phyloP scores from a whole-genome alignment of 352 stramenopile species.

The Phytophthora colocasiae region DNA sequence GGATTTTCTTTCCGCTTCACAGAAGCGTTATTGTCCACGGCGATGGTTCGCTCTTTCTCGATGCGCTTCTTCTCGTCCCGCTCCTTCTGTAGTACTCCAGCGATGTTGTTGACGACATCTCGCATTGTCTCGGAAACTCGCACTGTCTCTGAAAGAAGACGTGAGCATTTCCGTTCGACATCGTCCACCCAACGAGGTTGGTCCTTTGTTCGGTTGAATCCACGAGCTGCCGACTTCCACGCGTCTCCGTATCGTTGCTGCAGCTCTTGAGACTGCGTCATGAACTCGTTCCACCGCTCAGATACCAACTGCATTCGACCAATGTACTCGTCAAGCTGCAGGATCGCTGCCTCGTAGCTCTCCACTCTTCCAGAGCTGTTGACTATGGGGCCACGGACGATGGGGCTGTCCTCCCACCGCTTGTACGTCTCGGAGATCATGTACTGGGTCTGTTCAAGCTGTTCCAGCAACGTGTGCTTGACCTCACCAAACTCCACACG shows the following conservation, averaged over 20 bases:
- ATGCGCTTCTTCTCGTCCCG: conserved; percentile 46
- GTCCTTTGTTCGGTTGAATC: conserved; percentile 38
- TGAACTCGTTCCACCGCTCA: conserved; percentile 61
- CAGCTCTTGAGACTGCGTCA: conserved; percentile 62
- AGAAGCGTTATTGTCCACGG: conserved; percentile 24
- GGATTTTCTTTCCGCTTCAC: conserved; percentile 34
- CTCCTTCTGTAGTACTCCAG: conserved; percentile 50
- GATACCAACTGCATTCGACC: conserved; percentile 61
- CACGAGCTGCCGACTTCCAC: conserved; percentile 42
- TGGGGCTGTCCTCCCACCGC: conserved; percentile 67
- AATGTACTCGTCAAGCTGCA: conserved; percentile 70
- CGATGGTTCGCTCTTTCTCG: conserved; percentile 39
- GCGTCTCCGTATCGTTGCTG: conserved; percentile 58
- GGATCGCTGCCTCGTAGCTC: conserved; percentile 33
- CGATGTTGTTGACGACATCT: conserved; percentile 60
- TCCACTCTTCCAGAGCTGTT: conserved; percentile 16
- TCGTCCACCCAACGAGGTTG: conserved; percentile 61
- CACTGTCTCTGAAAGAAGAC: conserved; percentile 58
- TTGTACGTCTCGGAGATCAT: conserved; percentile 84
- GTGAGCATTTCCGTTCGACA: conserved; percentile 61
- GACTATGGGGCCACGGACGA: conserved; percentile 31
- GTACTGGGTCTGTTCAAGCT: conserved; percentile 80
- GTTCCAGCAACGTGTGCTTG: conserved; percentile 76
- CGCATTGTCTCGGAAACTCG: conserved; percentile 65
- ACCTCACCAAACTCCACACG: conserved; percentile 66